Evolutionary conservation across 805 yeast genomes (phyloP).

Genomic region (Aciculoconidium aculeatum): DNA sequence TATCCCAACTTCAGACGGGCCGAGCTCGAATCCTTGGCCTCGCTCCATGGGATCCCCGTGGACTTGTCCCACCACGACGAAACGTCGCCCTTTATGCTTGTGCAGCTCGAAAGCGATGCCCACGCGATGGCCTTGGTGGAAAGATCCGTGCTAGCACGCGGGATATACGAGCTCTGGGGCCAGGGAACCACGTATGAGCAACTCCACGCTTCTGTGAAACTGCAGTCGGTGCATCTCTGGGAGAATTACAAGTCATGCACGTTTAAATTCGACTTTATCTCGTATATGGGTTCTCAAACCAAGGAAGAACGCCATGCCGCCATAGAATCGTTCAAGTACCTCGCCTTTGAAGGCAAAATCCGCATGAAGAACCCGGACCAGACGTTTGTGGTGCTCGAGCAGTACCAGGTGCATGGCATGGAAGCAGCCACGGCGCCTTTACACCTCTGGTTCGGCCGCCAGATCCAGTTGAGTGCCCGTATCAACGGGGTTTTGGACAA

Average conservation of each 20-base stretch:
- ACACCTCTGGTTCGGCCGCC: conserved; percentile 69
- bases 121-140: conserved; percentile 59
- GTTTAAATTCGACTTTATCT: conserved; percentile 80
- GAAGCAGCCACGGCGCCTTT: conserved; percentile 46
- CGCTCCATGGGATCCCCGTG: conserved; percentile 46
- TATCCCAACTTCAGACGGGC: conserved; percentile 74
- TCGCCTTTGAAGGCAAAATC: conserved; percentile 73
- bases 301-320: conserved; percentile 47
- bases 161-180: conserved; percentile 85
- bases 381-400: conserved; percentile 67
- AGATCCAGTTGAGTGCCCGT: conserved; percentile 58
- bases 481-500: conserved; percentile 60
- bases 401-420: conserved; percentile 48
- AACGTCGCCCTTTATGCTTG: conserved; percentile 62
- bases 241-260: conserved; percentile 38
- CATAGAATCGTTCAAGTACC: conserved; percentile 66
- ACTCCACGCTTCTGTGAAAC: conserved; percentile 49
- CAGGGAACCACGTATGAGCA: conserved; percentile 49
- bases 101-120: conserved; percentile 59
- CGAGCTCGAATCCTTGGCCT: conserved; percentile 82
- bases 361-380: conserved; percentile 72
- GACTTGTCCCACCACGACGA: conserved; percentile 58
- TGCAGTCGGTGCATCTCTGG: conserved; percentile 25
- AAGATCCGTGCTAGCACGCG: conserved; percentile 65
- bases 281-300: conserved; percentile 62